Percentiles rank a stretch among this genome's conserved stretches.
phyloP scores from a whole-genome alignment of 2,329 filamentous ascomycete species.

The Scedosporium apiospermum region DNA sequence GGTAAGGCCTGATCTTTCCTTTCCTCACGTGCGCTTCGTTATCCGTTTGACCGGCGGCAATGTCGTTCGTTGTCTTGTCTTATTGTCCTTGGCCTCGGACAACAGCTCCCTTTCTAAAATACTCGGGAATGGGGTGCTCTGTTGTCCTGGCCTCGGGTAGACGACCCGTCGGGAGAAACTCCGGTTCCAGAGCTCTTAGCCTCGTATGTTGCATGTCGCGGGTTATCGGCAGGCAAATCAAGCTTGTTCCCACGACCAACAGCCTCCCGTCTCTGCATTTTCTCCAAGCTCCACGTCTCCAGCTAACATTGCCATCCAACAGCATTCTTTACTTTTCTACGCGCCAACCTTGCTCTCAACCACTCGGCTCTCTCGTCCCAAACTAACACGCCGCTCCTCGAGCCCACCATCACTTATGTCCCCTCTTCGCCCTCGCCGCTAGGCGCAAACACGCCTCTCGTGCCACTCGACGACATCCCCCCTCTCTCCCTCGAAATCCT shows the following conservation, averaged over 20 bases:
- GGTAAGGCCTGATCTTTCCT: constrained; percentile 33
- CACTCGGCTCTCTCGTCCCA: constrained; percentile 52
- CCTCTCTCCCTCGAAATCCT: constrained; percentile 51
- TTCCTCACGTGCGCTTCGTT: constrained; percentile 8
- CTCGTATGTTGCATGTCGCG: neutral
- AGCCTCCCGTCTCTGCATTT: no score
- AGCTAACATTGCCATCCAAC: constrained; percentile 12
- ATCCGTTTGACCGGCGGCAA: neutral
- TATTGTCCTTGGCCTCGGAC: neutral
- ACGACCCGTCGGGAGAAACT: no score
- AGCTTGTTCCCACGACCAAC: no score
- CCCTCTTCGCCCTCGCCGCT: constrained; percentile 25
- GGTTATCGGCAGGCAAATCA: no score
- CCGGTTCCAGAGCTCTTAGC: neutral
- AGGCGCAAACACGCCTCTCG: constrained; percentile 29
- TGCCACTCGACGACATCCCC: constrained; percentile 38
- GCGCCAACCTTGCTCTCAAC: constrained; percentile 67
- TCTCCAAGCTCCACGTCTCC: constrained; percentile 5
- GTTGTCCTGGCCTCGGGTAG: no score
- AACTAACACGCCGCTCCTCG: constrained; percentile 54
- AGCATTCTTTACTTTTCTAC: constrained; percentile 79
- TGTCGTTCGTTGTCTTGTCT: neutral
- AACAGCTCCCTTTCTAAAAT: neutral
- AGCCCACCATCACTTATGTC: constrained; percentile 26
- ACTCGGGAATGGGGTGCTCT: no score